Evolutionary conservation across 371 early-diverging fungal genomes (phyloP).

Genomic region (Phascolomyces articulosus): DNA sequence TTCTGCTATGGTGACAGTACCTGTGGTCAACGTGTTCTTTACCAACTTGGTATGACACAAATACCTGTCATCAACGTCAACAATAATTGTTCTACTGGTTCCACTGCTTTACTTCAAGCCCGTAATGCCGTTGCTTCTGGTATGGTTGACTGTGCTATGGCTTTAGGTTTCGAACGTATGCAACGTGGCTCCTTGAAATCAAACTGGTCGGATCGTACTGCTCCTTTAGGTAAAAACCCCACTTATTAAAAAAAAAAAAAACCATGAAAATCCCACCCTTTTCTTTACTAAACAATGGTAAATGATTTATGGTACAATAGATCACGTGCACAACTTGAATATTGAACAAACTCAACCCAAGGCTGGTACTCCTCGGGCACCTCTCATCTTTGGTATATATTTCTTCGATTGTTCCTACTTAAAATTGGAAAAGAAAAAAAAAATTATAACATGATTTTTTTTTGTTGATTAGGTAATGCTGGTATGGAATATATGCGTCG

Average conservation of each 20-base stretch:
- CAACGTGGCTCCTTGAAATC: constrained; percentile 59
- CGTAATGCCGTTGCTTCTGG: constrained; percentile 70
- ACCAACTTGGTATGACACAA: constrained; percentile 72
- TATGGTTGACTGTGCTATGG: constrained; percentile 72
- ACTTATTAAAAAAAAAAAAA: background rate
- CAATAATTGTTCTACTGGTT: constrained; percentile 84
- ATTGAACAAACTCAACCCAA: constrained; percentile 59
- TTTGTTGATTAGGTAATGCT: constrained; percentile 80
- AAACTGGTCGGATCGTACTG: constrained; percentile 65
- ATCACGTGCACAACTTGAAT: constrained; percentile 60
- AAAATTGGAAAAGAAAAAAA: too few relatives aligned
- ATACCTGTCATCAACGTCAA: constrained; percentile 73
- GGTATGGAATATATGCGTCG: constrained; percentile 74
- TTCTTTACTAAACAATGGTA: background rate
- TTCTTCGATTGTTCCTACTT: too few relatives aligned
- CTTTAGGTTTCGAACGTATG: constrained; percentile 85
- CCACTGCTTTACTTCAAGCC: constrained; percentile 76
- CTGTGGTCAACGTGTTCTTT: constrained; percentile 75
- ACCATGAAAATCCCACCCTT: background rate
- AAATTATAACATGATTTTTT: too few relatives aligned
- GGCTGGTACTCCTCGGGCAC: constrained; percentile 60
- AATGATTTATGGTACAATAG: constrained; percentile 21
- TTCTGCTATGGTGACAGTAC: constrained; percentile 75
- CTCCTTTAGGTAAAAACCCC: constrained; percentile 56
- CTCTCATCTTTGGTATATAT: too few relatives aligned